A percentile compares a stretch with the other conserved stretches of the same genome.
These are phyloP conservation scores for Mortierella polycephala DNA, from an alignment of 371 early-diverging fungal genomes.

Conservation along the genomic window DNA sequence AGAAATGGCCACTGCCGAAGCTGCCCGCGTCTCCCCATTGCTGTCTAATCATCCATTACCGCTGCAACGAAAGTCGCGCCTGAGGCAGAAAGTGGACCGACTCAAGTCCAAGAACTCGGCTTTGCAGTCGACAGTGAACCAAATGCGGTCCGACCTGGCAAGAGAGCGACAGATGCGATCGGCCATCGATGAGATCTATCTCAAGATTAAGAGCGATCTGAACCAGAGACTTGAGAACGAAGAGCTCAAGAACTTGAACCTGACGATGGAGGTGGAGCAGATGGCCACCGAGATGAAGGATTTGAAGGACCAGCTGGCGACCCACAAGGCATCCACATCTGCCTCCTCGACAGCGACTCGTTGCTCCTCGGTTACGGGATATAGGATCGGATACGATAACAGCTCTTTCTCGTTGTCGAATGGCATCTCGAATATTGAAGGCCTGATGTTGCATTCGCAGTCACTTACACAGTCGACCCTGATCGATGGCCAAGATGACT, in stretches of 20 bases:
- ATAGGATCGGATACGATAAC: conserved; percentile 36
- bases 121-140: conserved; percentile 24
- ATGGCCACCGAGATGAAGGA: conserved; percentile 26
- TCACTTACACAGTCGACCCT: conserved; percentile 9
- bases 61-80: conserved; percentile 27
- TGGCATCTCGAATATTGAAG: conserved; percentile 33
- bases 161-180: conserved; percentile 37
- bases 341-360: conserved; percentile 1
- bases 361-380: conserved; percentile 7
- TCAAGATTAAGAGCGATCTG: conserved; percentile 32
- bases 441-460: conserved; percentile 16
- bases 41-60: neutral
- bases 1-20: neutral
- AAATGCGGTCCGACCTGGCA: conserved; percentile 31
- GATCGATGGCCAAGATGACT: conserved; percentile 38
- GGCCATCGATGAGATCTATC: conserved; percentile 33
- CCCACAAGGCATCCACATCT: neutral
- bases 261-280: conserved; percentile 36
- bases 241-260: conserved; percentile 22
- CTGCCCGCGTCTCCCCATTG: neutral
- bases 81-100: conserved; percentile 19
- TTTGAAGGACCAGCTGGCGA: conserved; percentile 26
- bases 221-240: conserved; percentile 30
- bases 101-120: conserved; percentile 31
- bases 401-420: conserved; percentile 27